Evolutionary conservation across 768 basidiomycete species (phyloP).

Genomic region (Zangia roseola): DNA sequence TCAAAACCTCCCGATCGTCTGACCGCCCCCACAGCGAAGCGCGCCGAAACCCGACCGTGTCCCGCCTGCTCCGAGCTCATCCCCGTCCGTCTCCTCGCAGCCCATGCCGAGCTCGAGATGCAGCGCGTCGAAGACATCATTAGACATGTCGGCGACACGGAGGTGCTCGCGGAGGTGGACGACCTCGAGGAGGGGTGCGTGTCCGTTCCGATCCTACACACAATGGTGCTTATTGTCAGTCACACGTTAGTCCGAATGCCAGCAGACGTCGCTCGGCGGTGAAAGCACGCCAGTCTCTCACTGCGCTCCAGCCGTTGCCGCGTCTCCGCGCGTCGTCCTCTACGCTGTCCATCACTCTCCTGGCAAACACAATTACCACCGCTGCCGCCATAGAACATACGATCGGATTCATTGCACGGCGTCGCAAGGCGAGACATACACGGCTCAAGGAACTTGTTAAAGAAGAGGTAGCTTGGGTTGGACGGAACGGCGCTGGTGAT

Average conservation of each 20-base stretch:
- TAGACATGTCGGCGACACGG: constrained; percentile 57
- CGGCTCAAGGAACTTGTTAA: constrained; percentile 65
- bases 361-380: constrained; percentile 23
- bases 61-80: constrained; percentile 74
- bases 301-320: constrained; percentile 22
- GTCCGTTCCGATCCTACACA: neutral
- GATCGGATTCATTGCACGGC: constrained; percentile 62
- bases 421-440: constrained; percentile 65
- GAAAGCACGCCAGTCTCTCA: constrained; percentile 41
- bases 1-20: neutral
- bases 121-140: constrained; percentile 71
- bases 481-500: constrained; percentile 19
- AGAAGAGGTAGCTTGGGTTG: constrained; percentile 48
- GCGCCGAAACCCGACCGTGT: constrained; percentile 72
- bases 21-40: constrained; percentile 47
- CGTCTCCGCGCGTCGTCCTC: constrained; percentile 25
- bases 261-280: constrained; percentile 43
- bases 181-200: constrained; percentile 57
- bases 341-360: constrained; percentile 13
- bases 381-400: constrained; percentile 46
- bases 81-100: constrained; percentile 66
- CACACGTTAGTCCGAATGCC: constrained; percentile 23
- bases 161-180: constrained; percentile 47
- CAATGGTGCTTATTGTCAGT: constrained; percentile 31
- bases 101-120: constrained; percentile 63